Evolutionary conservation across 2,329 filamentous ascomycete genomes (phyloP).

Genomic region (Dothidotthia symphoricarpi): DNA sequence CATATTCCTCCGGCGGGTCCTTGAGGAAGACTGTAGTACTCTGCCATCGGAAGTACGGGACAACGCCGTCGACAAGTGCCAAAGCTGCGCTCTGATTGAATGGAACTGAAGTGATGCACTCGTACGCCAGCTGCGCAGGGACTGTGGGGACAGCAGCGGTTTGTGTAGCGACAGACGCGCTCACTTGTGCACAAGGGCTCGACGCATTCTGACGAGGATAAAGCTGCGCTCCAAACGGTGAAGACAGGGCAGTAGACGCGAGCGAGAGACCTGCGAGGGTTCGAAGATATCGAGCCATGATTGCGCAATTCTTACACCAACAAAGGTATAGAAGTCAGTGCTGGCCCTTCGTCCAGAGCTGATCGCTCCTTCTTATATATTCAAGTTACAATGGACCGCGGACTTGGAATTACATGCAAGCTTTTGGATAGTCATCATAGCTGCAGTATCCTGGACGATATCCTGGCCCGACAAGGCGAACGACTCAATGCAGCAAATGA

Average conservation of each 20-base stretch:
- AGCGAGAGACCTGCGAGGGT: constrained; percentile 26
- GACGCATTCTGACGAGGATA: constrained; percentile 29
- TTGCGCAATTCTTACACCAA: constrained; percentile 1
- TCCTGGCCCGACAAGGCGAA: constrained; percentile 14
- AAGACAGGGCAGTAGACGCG: constrained; percentile 27
- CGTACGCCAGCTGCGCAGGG: constrained; percentile 46
- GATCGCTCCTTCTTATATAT: constrained; percentile 10
- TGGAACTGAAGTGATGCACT: constrained; percentile 48
- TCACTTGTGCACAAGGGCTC: constrained; percentile 36
- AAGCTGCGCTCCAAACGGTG: constrained; percentile 22
- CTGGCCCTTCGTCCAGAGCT: background rate
- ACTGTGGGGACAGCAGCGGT: constrained; percentile 39
- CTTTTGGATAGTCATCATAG: constrained; percentile 16
- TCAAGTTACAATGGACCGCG: constrained; percentile 6
- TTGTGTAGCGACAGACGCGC: constrained; percentile 28
- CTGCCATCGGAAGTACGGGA: constrained; percentile 50
- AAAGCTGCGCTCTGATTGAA: constrained; percentile 46
- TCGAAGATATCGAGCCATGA: constrained; percentile 27
- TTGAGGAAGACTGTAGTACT: constrained; percentile 47
- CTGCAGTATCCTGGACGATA: constrained; percentile 12
- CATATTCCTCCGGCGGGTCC: constrained; percentile 48
- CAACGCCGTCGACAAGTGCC: constrained; percentile 44
- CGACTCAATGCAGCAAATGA: constrained; percentile 13
- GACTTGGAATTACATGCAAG: constrained; percentile 6
- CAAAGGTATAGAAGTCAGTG: background rate